A percentile compares a stretch with the other conserved stretches of the same genome.
phyloP scores from a whole-genome alignment of 768 basidiomycete species.

The Tricholoma furcatifolium region DNA sequence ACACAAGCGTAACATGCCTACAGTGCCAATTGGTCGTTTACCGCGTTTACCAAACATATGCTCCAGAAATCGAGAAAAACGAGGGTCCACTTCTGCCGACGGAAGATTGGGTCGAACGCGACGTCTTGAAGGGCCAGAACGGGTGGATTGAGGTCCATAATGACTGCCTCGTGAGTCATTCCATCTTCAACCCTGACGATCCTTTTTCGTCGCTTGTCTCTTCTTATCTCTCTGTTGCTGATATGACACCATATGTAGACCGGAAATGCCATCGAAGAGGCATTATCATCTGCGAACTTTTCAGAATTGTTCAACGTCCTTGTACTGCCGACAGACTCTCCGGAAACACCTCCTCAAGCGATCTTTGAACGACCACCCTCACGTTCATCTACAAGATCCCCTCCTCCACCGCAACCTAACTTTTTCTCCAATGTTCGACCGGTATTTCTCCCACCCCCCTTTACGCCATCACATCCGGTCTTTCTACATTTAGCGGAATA shows the following conservation, averaged over 20 bases:
- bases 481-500: slow-evolving; percentile 63
- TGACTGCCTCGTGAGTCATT: slow-evolving; percentile 61
- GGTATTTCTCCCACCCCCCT: slow-evolving; percentile 74
- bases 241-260: slow-evolving; percentile 27
- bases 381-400: slow-evolving; percentile 22
- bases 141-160: slow-evolving; percentile 77
- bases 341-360: slow-evolving; percentile 24
- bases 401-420: slow-evolving; percentile 27
- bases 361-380: slow-evolving; percentile 22
- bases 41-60: slow-evolving; percentile 63
- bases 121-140: slow-evolving; percentile 60
- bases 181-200: background rate
- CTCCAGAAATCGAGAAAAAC: slow-evolving; percentile 54
- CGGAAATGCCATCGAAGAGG: slow-evolving; percentile 33
- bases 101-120: slow-evolving; percentile 76
- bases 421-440: slow-evolving; percentile 56
- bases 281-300: slow-evolving; percentile 41
- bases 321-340: slow-evolving; percentile 33
- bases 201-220: slow-evolving; percentile 7
- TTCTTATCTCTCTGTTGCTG: slow-evolving; percentile 1
- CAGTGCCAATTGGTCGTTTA: slow-evolving; percentile 65
- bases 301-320: slow-evolving; percentile 46
- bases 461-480: slow-evolving; percentile 70
- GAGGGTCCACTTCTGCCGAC: slow-evolving; percentile 69
- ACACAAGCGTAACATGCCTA: slow-evolving; percentile 66